Conservation (phyloP, 768 basidiomycete species). For the Podaxis mareebaensis region DNA sequence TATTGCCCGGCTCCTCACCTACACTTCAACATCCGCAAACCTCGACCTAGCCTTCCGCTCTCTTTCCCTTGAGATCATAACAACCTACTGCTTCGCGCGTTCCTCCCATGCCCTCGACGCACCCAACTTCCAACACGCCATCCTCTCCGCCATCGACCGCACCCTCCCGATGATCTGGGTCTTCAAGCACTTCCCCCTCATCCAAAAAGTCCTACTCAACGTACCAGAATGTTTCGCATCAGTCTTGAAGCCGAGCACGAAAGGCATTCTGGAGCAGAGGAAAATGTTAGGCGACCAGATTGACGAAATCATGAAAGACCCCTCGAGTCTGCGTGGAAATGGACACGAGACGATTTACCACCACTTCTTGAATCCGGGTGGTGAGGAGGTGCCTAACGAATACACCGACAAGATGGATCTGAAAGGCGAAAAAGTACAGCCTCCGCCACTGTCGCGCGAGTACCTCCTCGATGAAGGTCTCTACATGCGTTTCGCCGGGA, state of each 20-base stretch:
- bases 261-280: constrained; percentile 34
- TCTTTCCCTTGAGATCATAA: constrained; percentile 40
- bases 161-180: constrained; percentile 38
- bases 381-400: neutral
- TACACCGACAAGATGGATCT: neutral
- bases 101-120: constrained; percentile 31
- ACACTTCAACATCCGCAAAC: constrained; percentile 28
- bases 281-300: constrained; percentile 36
- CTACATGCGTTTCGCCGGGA: constrained; percentile 41
- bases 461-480: constrained; percentile 39
- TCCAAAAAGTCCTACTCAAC: constrained; percentile 30
- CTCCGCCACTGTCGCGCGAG: constrained; percentile 31
- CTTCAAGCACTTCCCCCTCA: constrained; percentile 37
- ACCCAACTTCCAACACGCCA: constrained; percentile 34
- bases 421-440: constrained; percentile 25
- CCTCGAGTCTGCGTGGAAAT: constrained; percentile 27
- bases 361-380: constrained; percentile 31
- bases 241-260: constrained; percentile 34
- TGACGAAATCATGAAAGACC: constrained; percentile 34
- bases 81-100: constrained; percentile 37
- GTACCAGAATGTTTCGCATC: constrained; percentile 35
- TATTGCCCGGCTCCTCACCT: constrained; percentile 25
- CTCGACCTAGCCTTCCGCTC: constrained; percentile 40
- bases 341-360: constrained; percentile 41
- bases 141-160: constrained; percentile 35